Conservation (phyloP, 2,329 filamentous ascomycete species). For the Calonectria pseudoreteaudii region DNA sequence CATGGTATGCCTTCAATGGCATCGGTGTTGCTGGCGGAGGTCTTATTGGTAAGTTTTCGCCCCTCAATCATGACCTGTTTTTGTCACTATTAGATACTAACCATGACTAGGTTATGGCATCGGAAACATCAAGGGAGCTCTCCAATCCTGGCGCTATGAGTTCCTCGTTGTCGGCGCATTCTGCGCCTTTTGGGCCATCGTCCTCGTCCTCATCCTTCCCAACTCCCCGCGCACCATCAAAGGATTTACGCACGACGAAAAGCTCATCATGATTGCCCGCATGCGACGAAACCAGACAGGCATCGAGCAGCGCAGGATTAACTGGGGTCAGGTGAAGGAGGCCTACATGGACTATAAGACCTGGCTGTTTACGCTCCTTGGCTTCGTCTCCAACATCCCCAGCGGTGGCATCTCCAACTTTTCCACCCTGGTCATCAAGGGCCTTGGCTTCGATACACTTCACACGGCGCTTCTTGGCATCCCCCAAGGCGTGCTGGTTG, state of each 20-base stretch:
- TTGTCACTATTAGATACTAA: neutral
- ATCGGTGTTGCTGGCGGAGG: slow-evolving; percentile 70
- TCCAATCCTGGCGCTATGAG: slow-evolving; percentile 75
- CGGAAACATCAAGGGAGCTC: slow-evolving; percentile 66
- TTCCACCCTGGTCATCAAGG: slow-evolving; percentile 69
- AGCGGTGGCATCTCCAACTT: slow-evolving; percentile 73
- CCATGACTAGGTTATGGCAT: slow-evolving; percentile 62
- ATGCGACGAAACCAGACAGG: slow-evolving; percentile 69
- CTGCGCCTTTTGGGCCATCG: slow-evolving; percentile 69
- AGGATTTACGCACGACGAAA: slow-evolving; percentile 62
- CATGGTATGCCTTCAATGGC: slow-evolving; percentile 71
- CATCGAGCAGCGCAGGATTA: slow-evolving; percentile 67
- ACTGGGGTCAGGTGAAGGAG: slow-evolving; percentile 66
- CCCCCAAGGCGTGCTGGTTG: slow-evolving; percentile 51
- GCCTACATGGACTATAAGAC: slow-evolving; percentile 69
- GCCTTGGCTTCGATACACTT: slow-evolving; percentile 62
- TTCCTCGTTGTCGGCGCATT: slow-evolving; percentile 73
- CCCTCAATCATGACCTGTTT: neutral
- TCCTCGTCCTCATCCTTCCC: slow-evolving; percentile 68
- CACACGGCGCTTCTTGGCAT: slow-evolving; percentile 53
- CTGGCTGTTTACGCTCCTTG: slow-evolving; percentile 68
- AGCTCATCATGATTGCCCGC: slow-evolving; percentile 66
- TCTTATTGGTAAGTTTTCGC: slow-evolving; percentile 45
- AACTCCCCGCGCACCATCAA: slow-evolving; percentile 67
- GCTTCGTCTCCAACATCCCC: slow-evolving; percentile 63